These are phyloP conservation scores for Pichia membranifaciens DNA, from an alignment of 805 yeast species.

Conservation along the genomic window DNA sequence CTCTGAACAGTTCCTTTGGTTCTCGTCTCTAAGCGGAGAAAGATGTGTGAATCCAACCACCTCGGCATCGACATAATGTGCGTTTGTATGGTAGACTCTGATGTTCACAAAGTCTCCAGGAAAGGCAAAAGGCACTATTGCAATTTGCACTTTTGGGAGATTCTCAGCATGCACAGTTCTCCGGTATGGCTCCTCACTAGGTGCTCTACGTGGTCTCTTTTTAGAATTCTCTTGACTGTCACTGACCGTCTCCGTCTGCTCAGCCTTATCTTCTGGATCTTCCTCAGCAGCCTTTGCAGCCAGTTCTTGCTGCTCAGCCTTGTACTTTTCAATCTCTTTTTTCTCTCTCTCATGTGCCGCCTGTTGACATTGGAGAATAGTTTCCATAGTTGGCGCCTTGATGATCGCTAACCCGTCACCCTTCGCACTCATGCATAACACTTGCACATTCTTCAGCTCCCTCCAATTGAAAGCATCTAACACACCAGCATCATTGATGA, in stretches of 20 bases:
- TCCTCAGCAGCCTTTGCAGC: conserved; percentile 12
- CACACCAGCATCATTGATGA: conserved; percentile 55
- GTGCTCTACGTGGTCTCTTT: conserved; percentile 7
- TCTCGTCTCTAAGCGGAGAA: conserved; percentile 24
- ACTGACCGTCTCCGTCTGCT: not conserved
- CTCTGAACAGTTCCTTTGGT: no score
- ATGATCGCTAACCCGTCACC: conserved; percentile 85
- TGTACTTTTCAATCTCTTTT: not conserved
- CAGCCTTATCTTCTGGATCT: not conserved
- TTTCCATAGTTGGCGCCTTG: conserved; percentile 44
- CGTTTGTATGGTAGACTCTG: conserved; percentile 73
- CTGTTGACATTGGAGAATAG: conserved; percentile 19
- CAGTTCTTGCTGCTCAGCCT: not conserved
- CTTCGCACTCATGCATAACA: conserved; percentile 59
- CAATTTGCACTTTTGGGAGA: conserved; percentile 44
- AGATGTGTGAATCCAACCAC: conserved; percentile 39
- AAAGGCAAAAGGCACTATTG: conserved; percentile 76
- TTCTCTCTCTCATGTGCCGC: conserved; percentile 11
- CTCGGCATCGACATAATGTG: conserved; percentile 69
- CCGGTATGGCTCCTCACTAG: conserved; percentile 10
- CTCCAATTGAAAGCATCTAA: conserved; percentile 49
- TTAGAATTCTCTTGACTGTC: not conserved
- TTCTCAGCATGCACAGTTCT: conserved; percentile 10
- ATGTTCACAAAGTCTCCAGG: conserved; percentile 78
- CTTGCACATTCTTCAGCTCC: conserved; percentile 48